Evolutionary conservation across 495 filamentous ascomycete species (phyloP), one percentile per base, ranked within the genome.

Genomic region (Choiromyces venosus): DNA sequence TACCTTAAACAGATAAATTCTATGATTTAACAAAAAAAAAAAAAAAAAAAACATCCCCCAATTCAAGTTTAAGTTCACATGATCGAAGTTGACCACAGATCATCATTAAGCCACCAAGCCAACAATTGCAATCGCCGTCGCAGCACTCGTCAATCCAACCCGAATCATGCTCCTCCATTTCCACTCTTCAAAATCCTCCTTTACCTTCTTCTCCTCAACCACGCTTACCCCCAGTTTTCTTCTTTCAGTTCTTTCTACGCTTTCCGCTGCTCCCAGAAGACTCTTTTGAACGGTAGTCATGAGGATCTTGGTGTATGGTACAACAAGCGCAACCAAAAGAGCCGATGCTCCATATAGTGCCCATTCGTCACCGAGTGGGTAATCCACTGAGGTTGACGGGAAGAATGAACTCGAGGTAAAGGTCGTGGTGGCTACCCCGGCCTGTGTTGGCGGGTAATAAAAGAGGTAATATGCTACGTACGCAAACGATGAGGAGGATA

Each of bases 391-490:
- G 12, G 73, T 75, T 33, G 71, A 75, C 21, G 79, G 79, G n/a
- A 81, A 25, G 71, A 81, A 81, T 21, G 79, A 81, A 37, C 35
- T n/a, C 12, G 76, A 73, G 29, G 71, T 69, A 67, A 72, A 75
- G 38, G 39, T 67, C 6, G 73, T 72, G 25, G 39, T 71, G 18
- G 79, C 29, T 18, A 76, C 39, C 19, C 73, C 70, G 65, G 71
- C 67, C 38, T 69, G 52, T 21, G 39, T 71, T 16, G 73, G 39
- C 25, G 73, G 70, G 18, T 73, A 73, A 38, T 66, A 56, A 56
- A 72, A 77, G 14, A 81, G 73, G 44, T 76, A 75, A 64, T 81
- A 81, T 16, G 79, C 75, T 25, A 73, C 70, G 37, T 74, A 81
- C 14, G 79, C 80, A 66, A 74, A 74, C 0, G 79, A 82, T 8